Evolutionary conservation across 2,329 filamentous ascomycete genomes (phyloP), one percentile per base, ranked within the genome.

Genomic region (Harringtonia aguacate): DNA sequence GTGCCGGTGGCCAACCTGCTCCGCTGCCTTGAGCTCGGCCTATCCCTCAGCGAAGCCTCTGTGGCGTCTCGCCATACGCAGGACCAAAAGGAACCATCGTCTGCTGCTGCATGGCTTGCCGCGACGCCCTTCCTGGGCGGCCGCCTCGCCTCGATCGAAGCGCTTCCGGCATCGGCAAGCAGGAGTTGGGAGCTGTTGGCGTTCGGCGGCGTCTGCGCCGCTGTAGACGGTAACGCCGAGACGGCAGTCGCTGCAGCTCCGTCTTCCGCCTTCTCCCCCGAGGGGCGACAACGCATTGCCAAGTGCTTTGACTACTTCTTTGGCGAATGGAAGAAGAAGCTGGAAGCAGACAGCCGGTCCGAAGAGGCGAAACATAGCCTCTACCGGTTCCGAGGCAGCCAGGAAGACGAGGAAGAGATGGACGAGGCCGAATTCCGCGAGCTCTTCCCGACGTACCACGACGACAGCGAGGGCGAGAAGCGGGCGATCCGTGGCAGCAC

Each of bases 371-470:
- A 83, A 49, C 78, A 76, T 6, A 88, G 84, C 49, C 63, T 94
- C 33, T 98, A 94, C 61, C 81, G 80, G 18, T 95, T 92, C 64
- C 78, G 79, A 50, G 90, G 89, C 28, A 81, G 79, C 33, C 66
- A 77, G 33, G 84, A 89, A 48, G 81, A 89, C 39, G 79, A 86
- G 50, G 84, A 94, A 45, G 81, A 84, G 53, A 68, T 76, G 10
- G 78, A 87, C 42, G 75, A 82, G 49, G 75, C 83, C 44, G 85
- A 92, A 50, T 81, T 95, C 51, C 73, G 81, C 18, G 75, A 84
- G 50, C 67, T 97, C 8, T 97, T 97, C 65, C 90, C 90, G 2
- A 77, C 75, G 6, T 94, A 79, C 50, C 79, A 85, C 3, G 61
- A 65, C 3, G 58, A 66, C 38, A n/a, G n/a, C n/a, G 59, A 21